Conservation (phyloP, 2,329 filamentous ascomycete species). For the Periglandula ipomoeae region DNA sequence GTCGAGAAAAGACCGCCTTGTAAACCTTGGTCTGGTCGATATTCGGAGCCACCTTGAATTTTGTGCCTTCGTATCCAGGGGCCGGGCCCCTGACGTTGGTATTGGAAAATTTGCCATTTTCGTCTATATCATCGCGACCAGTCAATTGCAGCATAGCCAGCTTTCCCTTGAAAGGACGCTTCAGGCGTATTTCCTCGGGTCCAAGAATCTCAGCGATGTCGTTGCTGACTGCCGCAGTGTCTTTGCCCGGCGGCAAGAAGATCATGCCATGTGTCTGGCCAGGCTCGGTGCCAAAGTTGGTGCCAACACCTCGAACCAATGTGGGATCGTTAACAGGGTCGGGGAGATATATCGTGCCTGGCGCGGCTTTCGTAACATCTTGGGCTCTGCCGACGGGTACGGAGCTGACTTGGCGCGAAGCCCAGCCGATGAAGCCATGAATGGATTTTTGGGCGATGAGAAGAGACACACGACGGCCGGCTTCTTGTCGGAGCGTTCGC, state of each 20-base stretch:
- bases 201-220: slow-evolving; percentile 77
- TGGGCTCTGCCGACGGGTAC: slow-evolving; percentile 91
- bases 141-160: slow-evolving; percentile 74
- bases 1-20: slow-evolving; percentile 78
- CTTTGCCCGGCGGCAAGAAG: slow-evolving; percentile 77
- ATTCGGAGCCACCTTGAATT: slow-evolving; percentile 83
- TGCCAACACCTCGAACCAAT: slow-evolving; percentile 68
- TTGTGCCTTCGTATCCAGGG: slow-evolving; percentile 63
- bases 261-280: slow-evolving; percentile 74
- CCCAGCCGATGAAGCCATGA: slow-evolving; percentile 82
- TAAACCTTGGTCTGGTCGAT: slow-evolving; percentile 93
- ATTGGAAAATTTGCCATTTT: slow-evolving; percentile 54
- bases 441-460: slow-evolving; percentile 95
- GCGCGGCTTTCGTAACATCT: slow-evolving; percentile 72
- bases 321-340: slow-evolving; percentile 80
- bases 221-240: slow-evolving; percentile 64
- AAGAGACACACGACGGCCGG: slow-evolving; percentile 80
- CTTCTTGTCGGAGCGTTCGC: slow-evolving; percentile 78
- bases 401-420: slow-evolving; percentile 75
- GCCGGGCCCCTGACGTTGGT: slow-evolving; percentile 42
- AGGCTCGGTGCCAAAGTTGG: slow-evolving; percentile 65
- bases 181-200: slow-evolving; percentile 72
- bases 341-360: slow-evolving; percentile 78
- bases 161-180: slow-evolving; percentile 75
- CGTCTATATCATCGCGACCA: slow-evolving; percentile 62